phyloP scores from a whole-genome alignment of 164 flowering plant genomes.

The Chimonanthus salicifolius region DNA sequence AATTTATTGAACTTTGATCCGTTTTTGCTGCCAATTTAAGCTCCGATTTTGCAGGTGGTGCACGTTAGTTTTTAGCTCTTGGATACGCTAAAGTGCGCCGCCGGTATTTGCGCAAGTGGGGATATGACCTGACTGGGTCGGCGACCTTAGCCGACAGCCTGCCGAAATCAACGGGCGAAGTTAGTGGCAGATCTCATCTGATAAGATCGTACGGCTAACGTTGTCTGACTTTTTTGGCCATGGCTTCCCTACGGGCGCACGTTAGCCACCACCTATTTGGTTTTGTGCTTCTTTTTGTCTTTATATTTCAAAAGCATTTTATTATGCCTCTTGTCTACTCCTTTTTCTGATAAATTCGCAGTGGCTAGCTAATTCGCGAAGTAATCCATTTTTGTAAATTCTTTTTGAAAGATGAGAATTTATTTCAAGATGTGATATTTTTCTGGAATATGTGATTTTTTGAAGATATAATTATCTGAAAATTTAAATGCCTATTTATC shows the following conservation, averaged over 20 bases:
- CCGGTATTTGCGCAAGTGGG: background rate
- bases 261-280: background rate
- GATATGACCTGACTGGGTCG: too few species aligned
- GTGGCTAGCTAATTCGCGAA: background rate
- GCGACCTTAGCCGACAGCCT: conserved; percentile 1
- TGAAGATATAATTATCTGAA: background rate
- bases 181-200: background rate
- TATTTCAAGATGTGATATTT: background rate
- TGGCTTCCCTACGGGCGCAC: background rate
- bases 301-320: background rate
- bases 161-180: background rate
- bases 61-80: background rate
- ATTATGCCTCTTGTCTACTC: background rate
- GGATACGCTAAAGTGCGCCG: background rate
- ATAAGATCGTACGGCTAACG: background rate
- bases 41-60: background rate
- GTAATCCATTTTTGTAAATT: background rate
- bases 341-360: background rate
- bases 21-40: background rate
- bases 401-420: background rate
- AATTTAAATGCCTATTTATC: background rate
- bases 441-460: background rate
- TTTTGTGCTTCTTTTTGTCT: background rate
- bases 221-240: background rate
- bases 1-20: background rate